Percentiles rank a stretch among this genome's conserved stretches.
Conservation (phyloP, 176 grass and related monocot species). For the Secale cereale region DNA sequence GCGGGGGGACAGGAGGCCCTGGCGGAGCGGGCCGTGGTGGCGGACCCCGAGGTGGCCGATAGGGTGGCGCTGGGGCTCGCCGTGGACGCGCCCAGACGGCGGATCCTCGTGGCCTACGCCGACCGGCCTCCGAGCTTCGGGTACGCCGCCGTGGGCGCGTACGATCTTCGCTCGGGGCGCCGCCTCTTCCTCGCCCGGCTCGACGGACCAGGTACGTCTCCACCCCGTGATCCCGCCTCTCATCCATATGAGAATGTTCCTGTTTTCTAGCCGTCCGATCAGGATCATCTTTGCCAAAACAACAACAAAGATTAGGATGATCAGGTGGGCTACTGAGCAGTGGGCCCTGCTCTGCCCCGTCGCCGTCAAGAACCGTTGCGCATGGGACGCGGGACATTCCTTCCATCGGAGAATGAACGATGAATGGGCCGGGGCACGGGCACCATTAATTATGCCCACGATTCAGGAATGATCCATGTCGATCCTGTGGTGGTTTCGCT, state of each 20-base stretch:
- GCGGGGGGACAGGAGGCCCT: neutral
- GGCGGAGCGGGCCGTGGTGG: constrained; percentile 47
- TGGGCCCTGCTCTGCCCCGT: neutral
- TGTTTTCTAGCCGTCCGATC: neutral
- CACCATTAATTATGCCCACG: constrained; percentile 25
- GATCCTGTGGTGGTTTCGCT: neutral
- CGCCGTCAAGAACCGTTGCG: neutral
- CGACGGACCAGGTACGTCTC: constrained; percentile 50
- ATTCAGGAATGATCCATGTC: too few species aligned
- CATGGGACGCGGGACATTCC: constrained; percentile 1
- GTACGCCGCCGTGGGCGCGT: constrained; percentile 67
- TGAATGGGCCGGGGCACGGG: neutral
- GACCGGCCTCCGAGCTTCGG: constrained; percentile 29
- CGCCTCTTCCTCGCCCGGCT: constrained; percentile 78
- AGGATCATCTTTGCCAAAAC: neutral
- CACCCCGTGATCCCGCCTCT: neutral
- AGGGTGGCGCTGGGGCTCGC: constrained; percentile 51
- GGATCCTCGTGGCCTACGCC: constrained; percentile 71
- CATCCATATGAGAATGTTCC: neutral
- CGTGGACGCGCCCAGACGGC: constrained; percentile 47
- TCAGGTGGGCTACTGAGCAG: neutral
- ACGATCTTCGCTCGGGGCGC: constrained; percentile 69
- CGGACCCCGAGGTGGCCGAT: constrained; percentile 51
- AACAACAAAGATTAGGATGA: neutral
- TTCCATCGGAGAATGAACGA: neutral